Conservation (phyloP, 1,139 yeast species). For the Meyerozyma carpophila region DNA sequence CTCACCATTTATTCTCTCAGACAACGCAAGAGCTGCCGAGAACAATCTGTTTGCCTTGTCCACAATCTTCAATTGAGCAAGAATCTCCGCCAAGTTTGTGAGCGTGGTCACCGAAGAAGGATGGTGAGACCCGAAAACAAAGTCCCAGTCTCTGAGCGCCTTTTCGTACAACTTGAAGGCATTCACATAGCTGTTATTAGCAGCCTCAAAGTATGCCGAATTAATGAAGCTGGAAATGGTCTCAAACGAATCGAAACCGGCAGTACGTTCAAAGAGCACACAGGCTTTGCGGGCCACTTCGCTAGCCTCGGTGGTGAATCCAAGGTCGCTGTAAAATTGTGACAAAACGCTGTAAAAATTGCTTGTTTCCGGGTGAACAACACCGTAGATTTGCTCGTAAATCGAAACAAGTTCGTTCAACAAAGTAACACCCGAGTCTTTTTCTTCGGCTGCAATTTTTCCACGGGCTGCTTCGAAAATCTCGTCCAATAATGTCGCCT, state of each 20-base stretch:
- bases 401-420: conserved; percentile 67
- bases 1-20: conserved; percentile 48
- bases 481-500: conserved; percentile 68
- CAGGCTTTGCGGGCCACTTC: conserved; percentile 68
- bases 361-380: conserved; percentile 75
- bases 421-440: conserved; percentile 49
- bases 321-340: conserved; percentile 60
- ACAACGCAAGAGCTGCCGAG: conserved; percentile 44
- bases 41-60: conserved; percentile 32
- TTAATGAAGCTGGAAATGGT: conserved; percentile 69
- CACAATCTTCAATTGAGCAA: conserved; percentile 45
- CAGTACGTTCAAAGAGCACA: conserved; percentile 69
- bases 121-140: conserved; percentile 54
- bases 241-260: conserved; percentile 78
- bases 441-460: conserved; percentile 39
- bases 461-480: conserved; percentile 66
- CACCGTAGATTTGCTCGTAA: conserved; percentile 81
- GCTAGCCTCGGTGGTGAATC: conserved; percentile 55
- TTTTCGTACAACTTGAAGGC: conserved; percentile 61
- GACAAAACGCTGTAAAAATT: conserved; percentile 63
- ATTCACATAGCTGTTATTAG: conserved; percentile 53
- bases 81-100: conserved; percentile 56
- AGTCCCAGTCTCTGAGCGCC: conserved; percentile 53
- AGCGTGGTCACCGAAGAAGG: conserved; percentile 66
- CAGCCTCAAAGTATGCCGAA: conserved; percentile 67